These are phyloP conservation scores for Parathielavia hyrcaniae DNA, from an alignment of 495 filamentous ascomycete species.

Conservation along the genomic window DNA sequence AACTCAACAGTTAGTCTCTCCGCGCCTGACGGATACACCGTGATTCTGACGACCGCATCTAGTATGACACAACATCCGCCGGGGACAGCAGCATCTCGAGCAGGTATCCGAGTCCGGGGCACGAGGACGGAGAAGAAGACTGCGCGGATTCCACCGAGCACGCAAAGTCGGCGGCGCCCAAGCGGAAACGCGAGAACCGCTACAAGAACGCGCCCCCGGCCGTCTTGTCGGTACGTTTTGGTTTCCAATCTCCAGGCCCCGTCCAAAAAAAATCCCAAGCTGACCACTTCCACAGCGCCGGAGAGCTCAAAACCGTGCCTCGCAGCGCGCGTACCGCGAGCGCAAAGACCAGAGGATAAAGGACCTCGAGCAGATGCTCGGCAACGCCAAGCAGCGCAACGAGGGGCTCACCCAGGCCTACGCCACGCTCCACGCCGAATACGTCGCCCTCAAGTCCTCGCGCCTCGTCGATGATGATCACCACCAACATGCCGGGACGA, in stretches of 20 bases:
- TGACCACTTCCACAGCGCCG: slow-evolving; percentile 41
- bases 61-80: slow-evolving; percentile 36
- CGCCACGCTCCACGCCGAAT: slow-evolving; percentile 37
- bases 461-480: slow-evolving; percentile 30
- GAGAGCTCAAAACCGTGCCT: slow-evolving; percentile 53
- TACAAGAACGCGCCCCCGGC: slow-evolving; percentile 47
- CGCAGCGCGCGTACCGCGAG: slow-evolving; percentile 75
- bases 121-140: slow-evolving; percentile 41
- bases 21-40: background rate
- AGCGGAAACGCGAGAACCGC: slow-evolving; percentile 45
- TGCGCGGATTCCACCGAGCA: slow-evolving; percentile 29
- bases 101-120: slow-evolving; percentile 37
- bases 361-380: slow-evolving; percentile 73
- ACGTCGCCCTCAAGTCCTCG: slow-evolving; percentile 35
- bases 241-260: background rate
- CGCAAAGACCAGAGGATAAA: slow-evolving; percentile 77
- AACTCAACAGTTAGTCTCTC: slow-evolving; percentile 33
- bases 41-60: slow-evolving; percentile 9
- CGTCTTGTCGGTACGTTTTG: slow-evolving; percentile 40
- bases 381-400: slow-evolving; percentile 44
- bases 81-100: slow-evolving; percentile 26
- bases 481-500: too few relatives aligned
- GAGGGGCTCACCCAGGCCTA: slow-evolving; percentile 41
- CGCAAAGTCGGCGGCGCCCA: slow-evolving; percentile 38
- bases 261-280: slow-evolving; percentile 3